These are phyloP conservation scores for Backusella parvicylindrica DNA, from an alignment of 192 early-diverging fungal species.

Conservation along the genomic window DNA sequence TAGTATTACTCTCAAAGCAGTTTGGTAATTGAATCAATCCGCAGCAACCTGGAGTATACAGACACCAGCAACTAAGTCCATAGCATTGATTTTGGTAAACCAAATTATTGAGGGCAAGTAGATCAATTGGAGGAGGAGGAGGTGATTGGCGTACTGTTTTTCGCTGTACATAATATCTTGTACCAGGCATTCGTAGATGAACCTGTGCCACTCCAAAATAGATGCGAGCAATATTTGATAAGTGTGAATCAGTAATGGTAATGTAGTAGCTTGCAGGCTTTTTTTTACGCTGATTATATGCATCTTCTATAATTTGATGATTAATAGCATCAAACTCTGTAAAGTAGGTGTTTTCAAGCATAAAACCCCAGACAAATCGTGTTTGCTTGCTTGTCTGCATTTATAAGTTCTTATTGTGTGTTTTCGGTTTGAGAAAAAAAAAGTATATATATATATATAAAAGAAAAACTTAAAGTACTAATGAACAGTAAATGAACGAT, in stretches of 20 bases:
- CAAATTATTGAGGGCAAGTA: background rate
- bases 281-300: slow-evolving; percentile 9
- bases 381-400: background rate
- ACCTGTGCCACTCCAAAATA: slow-evolving; percentile 31
- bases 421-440: background rate
- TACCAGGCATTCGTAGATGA: slow-evolving; percentile 37
- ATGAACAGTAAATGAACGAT: background rate
- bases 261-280: slow-evolving; percentile 23
- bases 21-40: background rate
- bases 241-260: slow-evolving; percentile 23
- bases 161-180: slow-evolving; percentile 29
- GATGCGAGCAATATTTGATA: slow-evolving; percentile 1
- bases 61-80: background rate
- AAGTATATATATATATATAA: background rate
- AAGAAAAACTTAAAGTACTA: background rate
- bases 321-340: slow-evolving; percentile 27
- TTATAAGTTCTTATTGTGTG: background rate
- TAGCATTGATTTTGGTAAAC: background rate
- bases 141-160: background rate
- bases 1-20: background rate
- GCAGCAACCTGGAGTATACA: background rate
- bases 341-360: slow-evolving; percentile 33
- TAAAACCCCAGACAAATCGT: slow-evolving; percentile 29
- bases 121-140: background rate
- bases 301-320: slow-evolving; percentile 20